phyloP scores from a whole-genome alignment of 192 early-diverging fungal species.

The Jimgerdemannia lactiflua region DNA sequence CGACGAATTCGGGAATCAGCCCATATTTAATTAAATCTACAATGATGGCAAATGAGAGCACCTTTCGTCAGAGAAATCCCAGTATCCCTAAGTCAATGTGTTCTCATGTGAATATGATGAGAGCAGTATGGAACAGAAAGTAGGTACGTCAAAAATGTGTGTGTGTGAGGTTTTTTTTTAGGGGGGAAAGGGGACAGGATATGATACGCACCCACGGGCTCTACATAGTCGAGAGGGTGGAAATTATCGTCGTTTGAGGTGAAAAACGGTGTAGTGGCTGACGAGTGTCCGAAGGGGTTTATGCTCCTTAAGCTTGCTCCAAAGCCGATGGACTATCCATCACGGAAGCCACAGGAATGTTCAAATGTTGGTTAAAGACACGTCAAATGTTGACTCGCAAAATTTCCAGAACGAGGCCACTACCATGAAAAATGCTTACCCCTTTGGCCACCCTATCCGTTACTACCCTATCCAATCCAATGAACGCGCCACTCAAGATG shows the following conservation, averaged over 20 bases:
- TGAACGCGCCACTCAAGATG: constrained; percentile 86
- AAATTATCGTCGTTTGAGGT: constrained; percentile 21
- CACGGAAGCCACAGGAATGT: neutral
- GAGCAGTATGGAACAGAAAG: too few relatives aligned
- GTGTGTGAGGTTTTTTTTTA: too few relatives aligned
- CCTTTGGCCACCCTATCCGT: constrained; percentile 76
- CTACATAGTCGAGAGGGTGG: constrained; percentile 55
- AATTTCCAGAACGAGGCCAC: neutral
- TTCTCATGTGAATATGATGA: too few relatives aligned
- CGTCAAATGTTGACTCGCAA: too few relatives aligned
- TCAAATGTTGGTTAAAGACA: neutral
- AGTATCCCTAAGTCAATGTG: too few relatives aligned
- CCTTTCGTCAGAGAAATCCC: too few relatives aligned
- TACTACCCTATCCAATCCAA: constrained; percentile 80
- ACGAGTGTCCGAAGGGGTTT: neutral
- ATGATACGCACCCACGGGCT: constrained; percentile 48
- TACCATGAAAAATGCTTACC: constrained; percentile 18
- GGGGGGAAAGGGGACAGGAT: too few relatives aligned
- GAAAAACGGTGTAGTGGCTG: constrained; percentile 12
- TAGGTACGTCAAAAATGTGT: too few relatives aligned
- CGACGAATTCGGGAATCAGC: constrained; percentile 88
- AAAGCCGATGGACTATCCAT: constrained; percentile 68
- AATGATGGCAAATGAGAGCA: constrained; percentile 1
- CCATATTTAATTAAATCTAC: constrained; percentile 82
- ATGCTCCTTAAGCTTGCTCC: constrained; percentile 51